Evolutionary conservation across 371 early-diverging fungal species (phyloP), one percentile per base, ranked within the genome.

Genomic region (Mortierella sp.): DNA sequence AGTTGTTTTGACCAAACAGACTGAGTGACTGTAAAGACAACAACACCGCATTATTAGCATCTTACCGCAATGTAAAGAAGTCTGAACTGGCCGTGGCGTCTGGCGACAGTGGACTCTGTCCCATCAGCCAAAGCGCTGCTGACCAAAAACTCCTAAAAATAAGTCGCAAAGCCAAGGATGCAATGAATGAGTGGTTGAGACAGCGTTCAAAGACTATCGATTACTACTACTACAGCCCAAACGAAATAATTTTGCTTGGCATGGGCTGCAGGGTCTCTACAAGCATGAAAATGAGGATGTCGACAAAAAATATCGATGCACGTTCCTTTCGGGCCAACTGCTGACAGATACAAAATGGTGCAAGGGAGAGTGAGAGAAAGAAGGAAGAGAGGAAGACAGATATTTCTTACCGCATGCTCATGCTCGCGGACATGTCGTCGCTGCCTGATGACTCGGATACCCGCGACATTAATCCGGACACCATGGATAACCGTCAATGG

Each of bases 371-470:
- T 34, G 29, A 48, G 61, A 66, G n/a, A 71, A 64, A 52, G 47
- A 44, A n/a, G n/a, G n/a, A n/a, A n/a, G n/a, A n/a, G n/a, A n/a
- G n/a, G 45, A 13, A 53, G 1, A 34, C 40, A 61, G 2, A 8
- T 43, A 8, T 41, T 63, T 24, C 45, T 83, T 76, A 83, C 84
- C 34, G 73, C 70, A 52, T 72, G 70, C 14, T 78, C 84, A 43
- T 83, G 79, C 34, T 83, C 84, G 40, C 84, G 79, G 64, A 83
- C 76, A 73, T 83, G 84, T 7, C 79, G 71, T 53, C 76, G 75
- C 53, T 75, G 73, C 44, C 53, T 74, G 58, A 79, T 47, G 7
- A 75, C 39, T 4, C 79, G 79, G 11, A 83, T 73, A 22, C 84
- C 84, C 14, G 74, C 69, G 50, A 83, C 73, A 31, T 79, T 83